Base-by-base conservation (phyloP, 177 flowering plant genomes). In the Vitis hybrid region DNA sequence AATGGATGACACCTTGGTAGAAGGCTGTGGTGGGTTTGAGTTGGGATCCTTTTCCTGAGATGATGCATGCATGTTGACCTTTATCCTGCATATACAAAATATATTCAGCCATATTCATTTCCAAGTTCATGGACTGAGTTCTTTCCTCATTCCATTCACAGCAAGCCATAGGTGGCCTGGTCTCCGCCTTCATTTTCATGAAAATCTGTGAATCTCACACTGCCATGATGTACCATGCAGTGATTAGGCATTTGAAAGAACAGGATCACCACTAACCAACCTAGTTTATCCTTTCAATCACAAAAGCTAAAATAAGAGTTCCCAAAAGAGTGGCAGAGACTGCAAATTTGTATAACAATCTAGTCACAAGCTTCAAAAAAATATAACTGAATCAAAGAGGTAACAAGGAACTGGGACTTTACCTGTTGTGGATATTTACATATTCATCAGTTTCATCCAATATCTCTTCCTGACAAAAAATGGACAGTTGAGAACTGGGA, bases 401-500 rank as follows among this genome's bases (percentile, higher is more conserved):
- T 21, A 3, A 21, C 3, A 11, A 24, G 11, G 60, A 14, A 24
- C 5, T 62, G 56, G 10, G 17, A 27, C 52, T 30, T 77, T 81
- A 94, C 99, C 93, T 90, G 82, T 95, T 95, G 78, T 93, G 98
- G 65, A 93, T 88, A 67, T 95, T 88, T 57, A 95, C 90, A 58
- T 93, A 95, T 77, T 91, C 98, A 81, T 95, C 99, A 7, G 98
- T 93, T 78, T 95, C 99, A 72, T 95, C 99, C 79, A 93, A 68
- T 81, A 95, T 95, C 84, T 95, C 99, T 86, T 95, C 99, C 98
- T 91, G 90, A 15, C 52, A 27, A 78, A 12, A 61, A 58, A 63
- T 24, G 72, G 60, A 69, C 3, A 65, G 1, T 46, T 9, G 18
- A 63, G 17, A 49, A n/a, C 21, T 18, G 14, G 71, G 63, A 65